Base-by-base conservation (phyloP, 306 rosid species). In the Cicer bijugum region DNA sequence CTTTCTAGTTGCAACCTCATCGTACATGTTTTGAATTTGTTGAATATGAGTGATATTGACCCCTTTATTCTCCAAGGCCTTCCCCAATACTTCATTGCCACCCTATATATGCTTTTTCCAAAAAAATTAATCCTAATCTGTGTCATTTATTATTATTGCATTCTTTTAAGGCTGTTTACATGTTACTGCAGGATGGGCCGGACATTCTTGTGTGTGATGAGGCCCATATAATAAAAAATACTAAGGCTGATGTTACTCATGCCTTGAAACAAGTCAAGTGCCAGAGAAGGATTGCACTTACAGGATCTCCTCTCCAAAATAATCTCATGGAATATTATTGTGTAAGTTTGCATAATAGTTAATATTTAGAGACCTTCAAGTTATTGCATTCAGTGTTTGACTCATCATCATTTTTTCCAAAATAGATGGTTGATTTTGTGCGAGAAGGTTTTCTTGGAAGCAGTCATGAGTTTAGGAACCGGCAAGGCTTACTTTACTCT, bases 401-500 rank as follows among this genome's bases (percentile, higher is more conserved):
- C 46, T 50, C 56, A 47, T 70, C 12, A 7, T 28, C 52, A 56
- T 78, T 83, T 67, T 74, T 38, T 84, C 58, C 76, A 44, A 71
- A 62, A 85, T 89, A 94, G 99, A 94, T 94, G 99, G 99, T 94
- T 87, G 99, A 94, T 85, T 94, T 94, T 91, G 99, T 94, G 55
- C 85, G 99, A 78, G 99, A 94, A 83, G 97, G 99, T 71, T 94
- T 91, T 83, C 95, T 94, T 64, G 99, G 99, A 86, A 91, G 97
- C 89, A 94, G 99, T 79, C 97, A 94, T 70, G 99, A 94, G 82
- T 94, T 94, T 88, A 83, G 99, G 75, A 94, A 94, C 73, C 99
- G 99, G 99, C 63, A 81, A 80, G 86, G 78, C 77, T 87, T 79
- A 71, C 66, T 59, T 85, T 66, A 50, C 80, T 74, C 53, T 70